A percentile compares a stretch with the other conserved stretches of the same genome.
Evolutionary conservation across 1,284 basidiomycete genomes (phyloP).

Genomic region (Agroathelia rolfsii): DNA sequence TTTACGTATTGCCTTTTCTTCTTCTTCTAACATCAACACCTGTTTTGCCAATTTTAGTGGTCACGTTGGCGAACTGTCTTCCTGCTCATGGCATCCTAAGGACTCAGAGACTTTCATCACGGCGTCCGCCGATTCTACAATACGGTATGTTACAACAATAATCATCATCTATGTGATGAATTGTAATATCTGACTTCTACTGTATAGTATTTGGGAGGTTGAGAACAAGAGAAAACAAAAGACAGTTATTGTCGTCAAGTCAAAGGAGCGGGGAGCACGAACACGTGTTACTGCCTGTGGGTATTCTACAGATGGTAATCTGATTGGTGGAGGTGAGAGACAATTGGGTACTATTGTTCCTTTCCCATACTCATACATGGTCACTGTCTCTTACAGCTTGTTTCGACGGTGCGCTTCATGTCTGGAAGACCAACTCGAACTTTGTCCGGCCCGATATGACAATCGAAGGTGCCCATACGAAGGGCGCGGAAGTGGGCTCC

Average conservation of each 20-base stretch:
- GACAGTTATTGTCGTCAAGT: constrained; percentile 90
- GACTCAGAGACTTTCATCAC: constrained; percentile 82
- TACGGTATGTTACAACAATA: constrained; percentile 50
- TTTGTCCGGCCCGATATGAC: constrained; percentile 83
- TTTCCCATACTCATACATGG: constrained; percentile 9
- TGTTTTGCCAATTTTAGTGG: constrained; percentile 46
- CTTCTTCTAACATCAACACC: constrained; percentile 2
- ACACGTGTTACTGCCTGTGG: constrained; percentile 86
- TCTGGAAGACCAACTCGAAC: constrained; percentile 91
- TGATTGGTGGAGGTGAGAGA: constrained; percentile 75
- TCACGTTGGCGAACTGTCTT: constrained; percentile 86
- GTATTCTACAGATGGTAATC: constrained; percentile 78
- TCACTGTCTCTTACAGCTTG: constrained; percentile 46
- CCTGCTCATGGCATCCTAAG: constrained; percentile 88
- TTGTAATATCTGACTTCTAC: constrained; percentile 8
- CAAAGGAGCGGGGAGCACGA: constrained; percentile 89
- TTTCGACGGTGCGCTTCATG: constrained; percentile 82
- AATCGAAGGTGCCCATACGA: constrained; percentile 79
- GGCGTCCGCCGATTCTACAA: constrained; percentile 88
- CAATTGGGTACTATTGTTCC: constrained; percentile 4
- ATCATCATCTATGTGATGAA: constrained; percentile 7
- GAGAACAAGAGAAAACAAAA: constrained; percentile 86
- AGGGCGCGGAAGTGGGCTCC: constrained; percentile 76
- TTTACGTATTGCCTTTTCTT: constrained; percentile 4
- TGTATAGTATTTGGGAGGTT: constrained; percentile 82